Conservation (phyloP, 2,329 filamentous ascomycete species). For the Pyrenochaeta sp. region DNA sequence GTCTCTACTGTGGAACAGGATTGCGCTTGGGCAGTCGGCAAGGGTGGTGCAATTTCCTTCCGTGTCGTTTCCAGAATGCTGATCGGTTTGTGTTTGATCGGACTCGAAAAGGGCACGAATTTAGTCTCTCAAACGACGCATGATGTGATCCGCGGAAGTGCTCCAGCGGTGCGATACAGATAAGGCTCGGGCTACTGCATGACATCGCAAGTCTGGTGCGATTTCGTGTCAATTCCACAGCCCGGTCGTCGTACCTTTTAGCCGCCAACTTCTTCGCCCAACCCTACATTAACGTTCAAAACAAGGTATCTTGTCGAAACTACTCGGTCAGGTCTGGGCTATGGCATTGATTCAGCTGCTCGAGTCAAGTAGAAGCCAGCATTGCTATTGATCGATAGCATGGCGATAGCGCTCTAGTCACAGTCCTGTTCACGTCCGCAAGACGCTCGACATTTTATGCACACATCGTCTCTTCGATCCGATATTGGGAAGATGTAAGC, state of each 20-base stretch:
- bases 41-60: not conserved
- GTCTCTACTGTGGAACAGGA: not conserved
- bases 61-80: not conserved
- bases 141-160: constrained; percentile 1
- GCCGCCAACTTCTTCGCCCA: not conserved
- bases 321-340: not conserved
- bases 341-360: not conserved
- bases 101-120: not conserved
- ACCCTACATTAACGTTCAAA: not conserved
- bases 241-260: not conserved
- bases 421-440: not conserved
- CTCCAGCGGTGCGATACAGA: constrained; percentile 5
- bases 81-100: not conserved
- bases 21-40: not conserved
- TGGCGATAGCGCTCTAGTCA: not conserved
- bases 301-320: not conserved
- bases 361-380: not conserved
- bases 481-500: not conserved
- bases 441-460: too few relatives aligned
- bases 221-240: not conserved
- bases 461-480: too few relatives aligned
- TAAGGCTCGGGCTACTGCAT: constrained; percentile 15
- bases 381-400: not conserved
- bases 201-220: constrained; percentile 18
- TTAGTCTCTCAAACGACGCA: not conserved